phyloP scores from a whole-genome alignment of 2,329 filamentous ascomycete genomes.

The Colletotrichum chrysophilum region DNA sequence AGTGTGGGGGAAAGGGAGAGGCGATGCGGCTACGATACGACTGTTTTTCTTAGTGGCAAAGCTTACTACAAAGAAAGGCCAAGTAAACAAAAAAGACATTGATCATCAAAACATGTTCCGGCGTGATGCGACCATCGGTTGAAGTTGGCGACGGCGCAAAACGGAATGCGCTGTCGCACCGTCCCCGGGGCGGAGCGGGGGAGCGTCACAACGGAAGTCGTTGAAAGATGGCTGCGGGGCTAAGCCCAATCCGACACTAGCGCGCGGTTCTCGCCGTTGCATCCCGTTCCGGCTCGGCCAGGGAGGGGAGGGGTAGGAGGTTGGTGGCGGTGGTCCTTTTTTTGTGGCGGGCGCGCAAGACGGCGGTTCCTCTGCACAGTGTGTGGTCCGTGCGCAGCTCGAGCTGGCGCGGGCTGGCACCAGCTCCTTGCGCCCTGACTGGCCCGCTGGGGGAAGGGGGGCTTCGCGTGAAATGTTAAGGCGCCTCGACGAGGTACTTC shows the following conservation, averaged over 20 bases:
- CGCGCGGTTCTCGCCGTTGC: constrained; percentile 22
- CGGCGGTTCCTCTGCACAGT: not conserved
- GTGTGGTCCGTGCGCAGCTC: not conserved
- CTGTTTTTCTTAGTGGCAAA: constrained; percentile 7
- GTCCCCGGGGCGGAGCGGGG: constrained; percentile 1
- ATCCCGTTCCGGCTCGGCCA: constrained; percentile 20
- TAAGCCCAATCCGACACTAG: constrained; percentile 1
- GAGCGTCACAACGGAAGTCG: constrained; percentile 4
- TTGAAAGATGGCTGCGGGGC: constrained; percentile 7
- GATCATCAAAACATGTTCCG: not conserved
- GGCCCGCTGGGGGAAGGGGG: not conserved
- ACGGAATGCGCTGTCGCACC: not conserved
- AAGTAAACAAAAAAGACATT: not conserved
- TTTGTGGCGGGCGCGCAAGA: not conserved
- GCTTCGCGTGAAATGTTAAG: not conserved
- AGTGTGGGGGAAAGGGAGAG: not conserved
- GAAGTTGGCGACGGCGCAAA: not conserved
- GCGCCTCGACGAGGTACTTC: not conserved
- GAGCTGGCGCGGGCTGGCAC: not conserved
- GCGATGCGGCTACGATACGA: constrained; percentile 12
- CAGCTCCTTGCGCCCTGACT: not conserved
- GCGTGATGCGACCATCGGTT: not conserved
- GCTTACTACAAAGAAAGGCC: not conserved
- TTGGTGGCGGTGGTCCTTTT: not conserved
- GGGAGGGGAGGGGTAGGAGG: not conserved